These are phyloP conservation scores for Cyclostephanos invisitatus DNA, from an alignment of 108 stramenopile species.

Conservation along the genomic window DNA sequence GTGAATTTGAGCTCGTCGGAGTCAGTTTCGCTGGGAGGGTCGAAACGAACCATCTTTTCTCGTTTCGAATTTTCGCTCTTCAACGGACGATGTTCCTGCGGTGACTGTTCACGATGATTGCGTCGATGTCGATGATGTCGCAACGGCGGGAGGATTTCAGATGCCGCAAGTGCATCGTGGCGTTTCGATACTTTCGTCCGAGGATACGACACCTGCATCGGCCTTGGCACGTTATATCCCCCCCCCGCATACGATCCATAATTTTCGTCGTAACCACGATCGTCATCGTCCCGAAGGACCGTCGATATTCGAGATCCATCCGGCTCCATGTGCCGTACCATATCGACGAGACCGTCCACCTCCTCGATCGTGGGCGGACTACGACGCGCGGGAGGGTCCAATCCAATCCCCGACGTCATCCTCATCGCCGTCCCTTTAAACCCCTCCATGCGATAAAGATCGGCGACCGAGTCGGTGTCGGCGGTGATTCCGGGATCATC, in stretches of 20 bases:
- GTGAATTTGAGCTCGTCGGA: constrained; percentile 30
- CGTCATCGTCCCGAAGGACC: constrained; percentile 18
- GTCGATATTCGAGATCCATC: constrained; percentile 25
- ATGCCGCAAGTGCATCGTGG: background rate
- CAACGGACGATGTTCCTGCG: background rate
- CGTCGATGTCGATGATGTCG: background rate
- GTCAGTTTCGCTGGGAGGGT: constrained; percentile 26
- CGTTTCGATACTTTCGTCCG: constrained; percentile 1
- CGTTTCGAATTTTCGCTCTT: constrained; percentile 1
- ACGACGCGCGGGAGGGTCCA: constrained; percentile 39
- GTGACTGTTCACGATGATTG: background rate
- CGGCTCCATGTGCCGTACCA: constrained; percentile 6
- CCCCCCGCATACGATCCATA: background rate
- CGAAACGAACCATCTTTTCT: constrained; percentile 35
- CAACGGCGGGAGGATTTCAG: background rate
- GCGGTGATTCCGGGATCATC: constrained; percentile 44
- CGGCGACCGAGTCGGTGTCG: constrained; percentile 26
- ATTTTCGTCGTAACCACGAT: background rate
- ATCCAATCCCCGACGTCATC: constrained; percentile 13
- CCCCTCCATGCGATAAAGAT: constrained; percentile 10
- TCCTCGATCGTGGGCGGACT: constrained; percentile 21
- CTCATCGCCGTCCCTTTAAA: background rate
- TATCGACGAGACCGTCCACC: background rate
- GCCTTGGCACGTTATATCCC: background rate
- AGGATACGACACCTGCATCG: constrained; percentile 4